Percentiles rank a stretch among this genome's conserved stretches.
phyloP scores from a whole-genome alignment of 2,329 filamentous ascomycete species.

The Diaporthe sp. region DNA sequence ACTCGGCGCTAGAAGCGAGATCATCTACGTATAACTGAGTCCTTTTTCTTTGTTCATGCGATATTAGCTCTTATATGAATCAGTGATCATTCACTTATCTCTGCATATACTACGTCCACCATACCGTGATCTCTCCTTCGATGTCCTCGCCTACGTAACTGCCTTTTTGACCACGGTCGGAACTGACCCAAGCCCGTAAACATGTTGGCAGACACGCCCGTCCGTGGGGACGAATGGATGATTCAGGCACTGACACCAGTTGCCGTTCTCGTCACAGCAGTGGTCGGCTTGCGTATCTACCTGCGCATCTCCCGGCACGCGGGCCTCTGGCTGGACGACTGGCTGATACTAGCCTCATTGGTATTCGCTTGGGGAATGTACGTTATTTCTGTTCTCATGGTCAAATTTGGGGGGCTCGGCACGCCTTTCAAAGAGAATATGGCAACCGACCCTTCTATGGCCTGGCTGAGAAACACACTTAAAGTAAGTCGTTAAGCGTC shows the following conservation, averaged over 20 bases:
- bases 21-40: not conserved
- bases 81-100: not conserved
- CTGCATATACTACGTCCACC: no score
- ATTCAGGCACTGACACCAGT: slow-evolving; percentile 2
- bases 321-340: slow-evolving; percentile 19
- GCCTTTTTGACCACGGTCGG: not conserved
- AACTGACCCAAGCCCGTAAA: not conserved
- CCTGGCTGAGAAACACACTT: not conserved
- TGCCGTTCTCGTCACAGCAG: slow-evolving; percentile 5
- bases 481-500: not conserved
- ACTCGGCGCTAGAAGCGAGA: not conserved
- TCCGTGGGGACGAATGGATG: slow-evolving; percentile 6
- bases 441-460: slow-evolving; percentile 11
- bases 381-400: not conserved
- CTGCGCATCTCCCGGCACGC: not conserved
- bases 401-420: not conserved
- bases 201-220: not conserved
- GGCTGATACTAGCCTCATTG: not conserved
- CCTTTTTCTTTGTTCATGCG: slow-evolving; percentile 16
- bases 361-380: not conserved
- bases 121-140: not conserved
- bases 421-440: not conserved
- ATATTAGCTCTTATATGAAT: not conserved
- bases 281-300: slow-evolving; percentile 7
- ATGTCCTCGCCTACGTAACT: not conserved